A percentile compares a stretch with the other conserved stretches of the same genome.
Evolutionary conservation across 2,329 filamentous ascomycete species (phyloP).

Genomic region (Penicillium brevicompactum): DNA sequence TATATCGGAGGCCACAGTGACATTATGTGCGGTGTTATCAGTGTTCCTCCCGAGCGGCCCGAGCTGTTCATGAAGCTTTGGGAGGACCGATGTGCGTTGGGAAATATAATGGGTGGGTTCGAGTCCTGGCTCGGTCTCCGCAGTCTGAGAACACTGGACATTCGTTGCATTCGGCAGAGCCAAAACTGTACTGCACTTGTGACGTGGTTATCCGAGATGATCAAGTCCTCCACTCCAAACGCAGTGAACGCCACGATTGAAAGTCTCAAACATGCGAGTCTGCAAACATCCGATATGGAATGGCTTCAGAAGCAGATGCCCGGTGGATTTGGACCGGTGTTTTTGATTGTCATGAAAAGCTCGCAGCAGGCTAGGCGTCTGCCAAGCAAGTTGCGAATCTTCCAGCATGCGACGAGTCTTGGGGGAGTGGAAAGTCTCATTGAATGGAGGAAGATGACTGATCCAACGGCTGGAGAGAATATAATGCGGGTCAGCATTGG

Average conservation of each 20-base stretch:
- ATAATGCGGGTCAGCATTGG: conserved; percentile 84
- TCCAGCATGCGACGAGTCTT: conserved; percentile 92
- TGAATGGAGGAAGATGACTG: conserved; percentile 92
- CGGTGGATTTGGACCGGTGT: conserved; percentile 84
- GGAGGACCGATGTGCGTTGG: conserved; percentile 71
- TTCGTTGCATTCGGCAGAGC: conserved; percentile 76
- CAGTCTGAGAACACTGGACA: conserved; percentile 77
- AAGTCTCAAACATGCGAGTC: conserved; percentile 73
- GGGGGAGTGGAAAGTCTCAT: conserved; percentile 94
- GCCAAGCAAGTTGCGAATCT: conserved; percentile 76
- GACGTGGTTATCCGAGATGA: conserved; percentile 60
- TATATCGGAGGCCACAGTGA: conserved; percentile 94
- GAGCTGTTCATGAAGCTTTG: conserved; percentile 62
- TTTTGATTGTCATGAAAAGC: conserved; percentile 67
- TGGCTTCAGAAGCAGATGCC: conserved; percentile 92
- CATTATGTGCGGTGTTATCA: conserved; percentile 81
- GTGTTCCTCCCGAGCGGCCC: conserved; percentile 48
- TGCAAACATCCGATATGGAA: conserved; percentile 66
- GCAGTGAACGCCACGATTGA: conserved; percentile 59
- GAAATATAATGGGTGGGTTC: conserved; percentile 79
- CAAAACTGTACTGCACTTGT: conserved; percentile 69
- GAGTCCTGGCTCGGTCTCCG: conserved; percentile 90
- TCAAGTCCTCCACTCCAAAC: conserved; percentile 15
- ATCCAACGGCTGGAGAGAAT: conserved; percentile 68
- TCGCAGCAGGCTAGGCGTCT: conserved; percentile 64